phyloP scores from a whole-genome alignment of 2,329 filamentous ascomycete species.

The Phyllachora maydis region DNA sequence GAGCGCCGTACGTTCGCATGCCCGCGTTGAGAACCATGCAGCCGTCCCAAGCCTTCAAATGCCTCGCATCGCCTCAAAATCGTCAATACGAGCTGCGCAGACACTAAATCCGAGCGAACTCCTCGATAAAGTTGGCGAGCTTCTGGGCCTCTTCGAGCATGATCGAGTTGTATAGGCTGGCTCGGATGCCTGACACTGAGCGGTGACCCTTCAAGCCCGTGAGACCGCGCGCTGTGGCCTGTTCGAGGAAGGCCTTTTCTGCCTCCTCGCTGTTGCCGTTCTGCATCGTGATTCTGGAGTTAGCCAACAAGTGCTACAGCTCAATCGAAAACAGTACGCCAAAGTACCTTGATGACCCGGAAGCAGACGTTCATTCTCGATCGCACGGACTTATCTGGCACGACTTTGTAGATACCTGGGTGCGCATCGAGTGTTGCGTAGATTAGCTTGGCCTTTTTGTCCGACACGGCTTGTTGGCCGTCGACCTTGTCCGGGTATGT shows the following conservation, averaged over 20 bases:
- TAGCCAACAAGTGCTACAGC: conserved; percentile 1
- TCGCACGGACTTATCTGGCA: conserved; percentile 54
- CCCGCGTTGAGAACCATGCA: too few species aligned
- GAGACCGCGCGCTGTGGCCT: conserved; percentile 46
- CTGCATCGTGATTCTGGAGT: conserved; percentile 5
- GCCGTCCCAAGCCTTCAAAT: too few species aligned
- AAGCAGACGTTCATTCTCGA: conserved; percentile 96
- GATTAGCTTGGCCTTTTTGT: conserved; percentile 55
- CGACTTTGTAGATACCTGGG: conserved; percentile 51
- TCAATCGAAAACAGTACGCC: conserved; percentile 2
- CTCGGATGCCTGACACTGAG: conserved; percentile 67
- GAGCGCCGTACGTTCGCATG: too few species aligned
- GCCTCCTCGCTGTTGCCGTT: conserved; percentile 40
- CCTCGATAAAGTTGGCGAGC: conserved; percentile 39
- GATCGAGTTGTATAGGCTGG: conserved; percentile 80
- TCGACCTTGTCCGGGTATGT: conserved; percentile 47
- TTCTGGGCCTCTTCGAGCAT: conserved; percentile 44
- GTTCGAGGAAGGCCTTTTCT: conserved; percentile 64
- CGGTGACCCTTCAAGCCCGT: conserved; percentile 78
- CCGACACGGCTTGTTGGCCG: conserved; percentile 54
- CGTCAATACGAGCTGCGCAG: too few species aligned
- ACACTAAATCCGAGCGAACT: too few species aligned
- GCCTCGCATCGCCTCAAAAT: too few species aligned
- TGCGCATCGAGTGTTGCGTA: conserved; percentile 60
- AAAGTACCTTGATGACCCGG: conserved; percentile 38